phyloP scores from a whole-genome alignment of 2,329 filamentous ascomycete genomes.

The Drechmeria coniospora region DNA sequence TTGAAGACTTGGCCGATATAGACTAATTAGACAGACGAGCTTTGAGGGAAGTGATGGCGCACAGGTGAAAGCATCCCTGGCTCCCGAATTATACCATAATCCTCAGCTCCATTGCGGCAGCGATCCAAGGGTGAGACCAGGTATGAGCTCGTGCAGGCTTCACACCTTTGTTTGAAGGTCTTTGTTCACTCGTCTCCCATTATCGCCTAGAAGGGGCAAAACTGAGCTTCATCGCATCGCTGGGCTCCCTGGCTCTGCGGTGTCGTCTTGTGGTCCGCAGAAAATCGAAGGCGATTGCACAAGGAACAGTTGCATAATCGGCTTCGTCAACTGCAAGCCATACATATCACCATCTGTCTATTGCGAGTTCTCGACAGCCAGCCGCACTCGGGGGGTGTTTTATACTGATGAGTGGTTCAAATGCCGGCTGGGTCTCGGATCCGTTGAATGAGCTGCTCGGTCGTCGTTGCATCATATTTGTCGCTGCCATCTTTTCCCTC shows the following conservation, averaged over 20 bases:
- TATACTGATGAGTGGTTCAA: conserved; percentile 7
- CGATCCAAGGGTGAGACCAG: conserved; percentile 33
- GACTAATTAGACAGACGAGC: conserved; percentile 19
- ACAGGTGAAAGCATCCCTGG: conserved; percentile 41
- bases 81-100: conserved; percentile 32
- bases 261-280: conserved; percentile 15
- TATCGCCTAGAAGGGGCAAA: conserved; percentile 29
- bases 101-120: conserved; percentile 36
- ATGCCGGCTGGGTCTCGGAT: conserved; percentile 46
- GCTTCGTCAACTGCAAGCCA: conserved; percentile 38
- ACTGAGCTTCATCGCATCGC: conserved; percentile 25
- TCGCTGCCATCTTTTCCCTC: conserved; percentile 46
- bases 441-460: conserved; percentile 43
- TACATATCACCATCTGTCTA: conserved; percentile 24
- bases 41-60: conserved; percentile 33
- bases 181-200: background rate
- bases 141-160: conserved; percentile 5
- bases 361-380: conserved; percentile 20
- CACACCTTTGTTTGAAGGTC: background rate
- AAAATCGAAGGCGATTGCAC: conserved; percentile 20
- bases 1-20: conserved; percentile 14
- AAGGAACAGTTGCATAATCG: conserved; percentile 43
- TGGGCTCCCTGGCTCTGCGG: conserved; percentile 22
- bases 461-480: conserved; percentile 49
- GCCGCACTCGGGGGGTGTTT: background rate